Percentiles rank a stretch among this genome's conserved stretches.
Conservation (phyloP, 345 rosid species). For the Eucalyptus globulus region DNA sequence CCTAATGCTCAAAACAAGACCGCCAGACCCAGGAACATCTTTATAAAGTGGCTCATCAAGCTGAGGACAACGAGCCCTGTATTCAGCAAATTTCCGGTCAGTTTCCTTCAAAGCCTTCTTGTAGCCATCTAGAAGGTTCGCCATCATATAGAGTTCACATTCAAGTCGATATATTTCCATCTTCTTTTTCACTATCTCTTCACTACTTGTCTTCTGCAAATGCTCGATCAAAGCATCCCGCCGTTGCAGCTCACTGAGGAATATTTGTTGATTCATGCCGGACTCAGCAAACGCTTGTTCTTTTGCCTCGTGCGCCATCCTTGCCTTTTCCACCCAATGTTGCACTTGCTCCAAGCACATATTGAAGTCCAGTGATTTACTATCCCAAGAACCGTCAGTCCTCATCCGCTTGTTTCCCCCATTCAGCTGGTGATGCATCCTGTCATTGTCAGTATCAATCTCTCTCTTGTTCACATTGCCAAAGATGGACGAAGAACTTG, state of each 20-base stretch:
- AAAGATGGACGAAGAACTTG: conserved; percentile 37
- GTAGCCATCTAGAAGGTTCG: conserved; percentile 54
- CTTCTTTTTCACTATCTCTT: conserved; percentile 46
- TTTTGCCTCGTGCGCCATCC: conserved; percentile 29
- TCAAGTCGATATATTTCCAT: conserved; percentile 49
- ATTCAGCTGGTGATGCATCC: conserved; percentile 31
- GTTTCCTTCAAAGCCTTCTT: conserved; percentile 69
- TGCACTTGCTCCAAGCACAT: conserved; percentile 35
- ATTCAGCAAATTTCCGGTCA: conserved; percentile 45
- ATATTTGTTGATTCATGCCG: conserved; percentile 36
- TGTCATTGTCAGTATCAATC: conserved; percentile 35
- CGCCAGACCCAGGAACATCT: conserved; percentile 70
- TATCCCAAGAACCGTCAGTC: conserved; percentile 41
- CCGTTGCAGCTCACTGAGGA: conserved; percentile 37
- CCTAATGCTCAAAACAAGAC: conserved; percentile 54
- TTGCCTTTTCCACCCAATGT: conserved; percentile 31
- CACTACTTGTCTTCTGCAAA: conserved; percentile 45
- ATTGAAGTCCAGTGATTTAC: conserved; percentile 30
- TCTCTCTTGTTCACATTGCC: conserved; percentile 54
- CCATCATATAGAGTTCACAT: conserved; percentile 67
- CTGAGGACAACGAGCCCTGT: conserved; percentile 36
- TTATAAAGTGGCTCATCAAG: conserved; percentile 58
- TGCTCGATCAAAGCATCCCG: conserved; percentile 34
- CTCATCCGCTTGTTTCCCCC: conserved; percentile 60
- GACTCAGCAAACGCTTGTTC: conserved; percentile 32